A percentile compares a stretch with the other conserved stretches of the same genome.
These are phyloP conservation scores for Laetiporus sulphureus DNA, from an alignment of 1,284 basidiomycete genomes.

Conservation along the genomic window DNA sequence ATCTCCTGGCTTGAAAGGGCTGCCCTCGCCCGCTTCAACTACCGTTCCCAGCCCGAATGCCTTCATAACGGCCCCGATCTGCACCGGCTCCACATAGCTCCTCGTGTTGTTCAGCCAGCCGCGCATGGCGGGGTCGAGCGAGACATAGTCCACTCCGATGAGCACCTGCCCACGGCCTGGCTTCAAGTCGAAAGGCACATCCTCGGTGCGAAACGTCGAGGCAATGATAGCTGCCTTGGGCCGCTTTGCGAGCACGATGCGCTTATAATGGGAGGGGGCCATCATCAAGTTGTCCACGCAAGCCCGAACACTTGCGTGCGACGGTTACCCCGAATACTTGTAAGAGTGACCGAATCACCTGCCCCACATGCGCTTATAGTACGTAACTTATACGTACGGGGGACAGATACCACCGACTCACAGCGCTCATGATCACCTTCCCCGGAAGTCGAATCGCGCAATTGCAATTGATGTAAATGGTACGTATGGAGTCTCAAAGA, in stretches of 20 bases:
- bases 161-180: slow-evolving; percentile 55
- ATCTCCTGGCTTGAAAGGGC: slow-evolving; percentile 57
- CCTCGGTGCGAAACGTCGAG: slow-evolving; percentile 65
- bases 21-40: slow-evolving; percentile 47
- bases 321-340: too few relatives aligned
- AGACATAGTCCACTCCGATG: slow-evolving; percentile 69
- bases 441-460: too few relatives aligned
- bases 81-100: slow-evolving; percentile 65
- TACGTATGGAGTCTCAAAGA: too few relatives aligned
- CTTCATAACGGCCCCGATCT: slow-evolving; percentile 84
- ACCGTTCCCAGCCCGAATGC: slow-evolving; percentile 67
- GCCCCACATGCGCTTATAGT: too few relatives aligned
- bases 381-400: too few relatives aligned
- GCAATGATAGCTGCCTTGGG: slow-evolving; percentile 61
- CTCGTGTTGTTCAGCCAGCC: slow-evolving; percentile 70
- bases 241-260: slow-evolving; percentile 68
- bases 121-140: slow-evolving; percentile 83
- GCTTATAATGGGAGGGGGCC: slow-evolving; percentile 38
- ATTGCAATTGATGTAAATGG: too few relatives aligned
- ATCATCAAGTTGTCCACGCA: slow-evolving; percentile 2
- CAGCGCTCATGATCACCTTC: too few relatives aligned
- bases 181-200: slow-evolving; percentile 47
- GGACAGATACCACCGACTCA: too few relatives aligned
- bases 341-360: too few relatives aligned
- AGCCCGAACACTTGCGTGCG: too few relatives aligned